A percentile compares a stretch with the other conserved stretches of the same genome.
Evolutionary conservation across 768 basidiomycete genomes (phyloP).

Genomic region (Russula compacta): DNA sequence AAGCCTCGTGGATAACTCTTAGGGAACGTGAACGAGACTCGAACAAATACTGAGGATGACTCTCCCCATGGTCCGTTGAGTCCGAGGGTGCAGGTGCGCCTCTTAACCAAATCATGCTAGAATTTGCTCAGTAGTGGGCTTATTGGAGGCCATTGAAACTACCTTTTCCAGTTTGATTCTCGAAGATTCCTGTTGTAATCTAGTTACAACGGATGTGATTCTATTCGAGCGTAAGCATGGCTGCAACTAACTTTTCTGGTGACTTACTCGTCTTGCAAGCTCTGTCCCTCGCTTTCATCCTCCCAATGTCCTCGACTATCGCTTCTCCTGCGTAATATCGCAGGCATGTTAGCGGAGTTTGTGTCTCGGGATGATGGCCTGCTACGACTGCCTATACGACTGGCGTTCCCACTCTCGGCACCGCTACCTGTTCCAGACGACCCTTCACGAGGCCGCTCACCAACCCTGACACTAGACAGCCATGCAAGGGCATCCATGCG

Average conservation of each 20-base stretch:
- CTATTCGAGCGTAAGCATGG: slow-evolving; percentile 30
- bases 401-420: slow-evolving; percentile 37
- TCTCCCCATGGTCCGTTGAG: slow-evolving; percentile 91
- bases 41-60: slow-evolving; percentile 71
- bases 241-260: background rate
- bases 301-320: slow-evolving; percentile 35
- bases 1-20: slow-evolving; percentile 60
- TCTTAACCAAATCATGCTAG: slow-evolving; percentile 61
- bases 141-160: background rate
- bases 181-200: slow-evolving; percentile 40
- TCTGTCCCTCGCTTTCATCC: slow-evolving; percentile 34
- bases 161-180: slow-evolving; percentile 87
- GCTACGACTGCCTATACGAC: slow-evolving; percentile 38
- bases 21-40: slow-evolving; percentile 86
- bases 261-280: slow-evolving; percentile 66
- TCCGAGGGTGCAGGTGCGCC: slow-evolving; percentile 75
- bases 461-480: slow-evolving; percentile 67
- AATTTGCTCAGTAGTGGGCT: background rate
- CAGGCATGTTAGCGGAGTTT: background rate
- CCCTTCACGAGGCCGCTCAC: slow-evolving; percentile 38
- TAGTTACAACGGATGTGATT: slow-evolving; percentile 63
- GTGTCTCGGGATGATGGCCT: slow-evolving; percentile 18
- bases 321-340: slow-evolving; percentile 32
- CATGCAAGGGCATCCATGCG: slow-evolving; percentile 62
- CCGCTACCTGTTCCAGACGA: slow-evolving; percentile 48